Evolutionary conservation across 768 basidiomycete species (phyloP).

Genomic region (Psilocybe cyanescens): DNA sequence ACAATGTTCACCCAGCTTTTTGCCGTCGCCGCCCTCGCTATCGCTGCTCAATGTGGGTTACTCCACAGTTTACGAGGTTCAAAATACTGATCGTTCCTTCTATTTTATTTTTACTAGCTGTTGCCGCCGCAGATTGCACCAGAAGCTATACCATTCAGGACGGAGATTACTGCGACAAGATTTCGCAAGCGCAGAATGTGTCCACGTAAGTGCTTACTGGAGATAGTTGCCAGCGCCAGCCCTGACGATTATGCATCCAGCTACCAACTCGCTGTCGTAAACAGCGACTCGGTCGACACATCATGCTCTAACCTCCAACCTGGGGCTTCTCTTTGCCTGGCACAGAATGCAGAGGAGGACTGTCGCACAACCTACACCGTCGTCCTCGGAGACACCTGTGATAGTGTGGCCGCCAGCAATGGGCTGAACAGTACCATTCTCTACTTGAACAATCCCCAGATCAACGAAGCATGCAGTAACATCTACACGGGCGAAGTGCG

Average conservation of each 20-base stretch:
- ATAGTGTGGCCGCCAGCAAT: constrained; percentile 39
- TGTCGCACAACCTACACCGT: constrained; percentile 57
- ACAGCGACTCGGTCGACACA: constrained; percentile 54
- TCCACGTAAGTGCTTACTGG: constrained; percentile 41
- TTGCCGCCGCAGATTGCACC: constrained; percentile 38
- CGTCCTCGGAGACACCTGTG: constrained; percentile 54
- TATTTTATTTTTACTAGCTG: constrained; percentile 7
- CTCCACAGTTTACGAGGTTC: neutral
- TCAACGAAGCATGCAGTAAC: constrained; percentile 54
- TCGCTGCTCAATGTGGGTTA: constrained; percentile 22
- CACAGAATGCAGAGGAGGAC: constrained; percentile 52
- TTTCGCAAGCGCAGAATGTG: constrained; percentile 48
- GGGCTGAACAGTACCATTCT: constrained; percentile 51
- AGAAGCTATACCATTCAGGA: constrained; percentile 53
- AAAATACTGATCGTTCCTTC: neutral
- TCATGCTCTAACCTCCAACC: constrained; percentile 59
- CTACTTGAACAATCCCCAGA: constrained; percentile 66
- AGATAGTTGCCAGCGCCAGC: neutral
- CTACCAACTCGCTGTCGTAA: constrained; percentile 57
- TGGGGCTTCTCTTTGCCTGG: constrained; percentile 56
- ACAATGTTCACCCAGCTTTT: constrained; percentile 26
- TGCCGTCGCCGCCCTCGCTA: constrained; percentile 20
- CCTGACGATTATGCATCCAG: constrained; percentile 27
- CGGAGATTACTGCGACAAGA: constrained; percentile 60
- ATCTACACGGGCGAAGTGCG: constrained; percentile 63